These are phyloP conservation scores for Penicillium canariense DNA, from an alignment of 495 filamentous ascomycete genomes.

Conservation along the genomic window DNA sequence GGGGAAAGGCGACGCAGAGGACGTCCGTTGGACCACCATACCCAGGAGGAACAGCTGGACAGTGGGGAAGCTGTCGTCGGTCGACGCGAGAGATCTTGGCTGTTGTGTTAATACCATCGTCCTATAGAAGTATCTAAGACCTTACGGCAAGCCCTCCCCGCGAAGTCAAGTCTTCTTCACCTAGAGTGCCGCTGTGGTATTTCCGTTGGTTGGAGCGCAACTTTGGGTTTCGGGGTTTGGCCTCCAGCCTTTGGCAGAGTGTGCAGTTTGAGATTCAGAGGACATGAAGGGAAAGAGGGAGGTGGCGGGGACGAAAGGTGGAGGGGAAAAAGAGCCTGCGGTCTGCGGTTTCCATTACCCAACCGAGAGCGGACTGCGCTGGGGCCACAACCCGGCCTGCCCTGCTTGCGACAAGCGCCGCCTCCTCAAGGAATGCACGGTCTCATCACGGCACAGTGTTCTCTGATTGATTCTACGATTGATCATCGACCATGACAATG, in stretches of 20 bases:
- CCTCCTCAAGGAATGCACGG: conserved; percentile 1
- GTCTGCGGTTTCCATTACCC: conserved; percentile 12
- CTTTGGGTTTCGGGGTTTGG: no score
- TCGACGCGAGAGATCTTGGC: conserved; percentile 38
- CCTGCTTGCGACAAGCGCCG: background rate
- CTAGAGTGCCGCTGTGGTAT: background rate
- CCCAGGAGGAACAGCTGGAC: conserved; percentile 75
- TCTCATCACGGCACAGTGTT: background rate
- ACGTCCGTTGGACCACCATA: conserved; percentile 34
- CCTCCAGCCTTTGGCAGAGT: no score
- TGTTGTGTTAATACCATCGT: conserved; percentile 54
- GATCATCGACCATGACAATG: background rate
- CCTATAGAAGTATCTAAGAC: conserved; percentile 38
- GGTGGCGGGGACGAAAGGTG: background rate
- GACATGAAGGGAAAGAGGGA: background rate
- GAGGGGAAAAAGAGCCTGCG: conserved; percentile 11
- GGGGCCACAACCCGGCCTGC: background rate
- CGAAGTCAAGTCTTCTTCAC: conserved; percentile 10
- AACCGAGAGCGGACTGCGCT: background rate
- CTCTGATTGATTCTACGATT: no score
- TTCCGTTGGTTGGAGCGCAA: background rate
- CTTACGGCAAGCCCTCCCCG: conserved; percentile 47
- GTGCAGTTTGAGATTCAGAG: no score
- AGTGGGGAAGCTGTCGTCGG: conserved; percentile 61
- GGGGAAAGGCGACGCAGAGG: background rate